Conservation (phyloP, 768 basidiomycete genomes). For the Psilocybe cyanescens region DNA sequence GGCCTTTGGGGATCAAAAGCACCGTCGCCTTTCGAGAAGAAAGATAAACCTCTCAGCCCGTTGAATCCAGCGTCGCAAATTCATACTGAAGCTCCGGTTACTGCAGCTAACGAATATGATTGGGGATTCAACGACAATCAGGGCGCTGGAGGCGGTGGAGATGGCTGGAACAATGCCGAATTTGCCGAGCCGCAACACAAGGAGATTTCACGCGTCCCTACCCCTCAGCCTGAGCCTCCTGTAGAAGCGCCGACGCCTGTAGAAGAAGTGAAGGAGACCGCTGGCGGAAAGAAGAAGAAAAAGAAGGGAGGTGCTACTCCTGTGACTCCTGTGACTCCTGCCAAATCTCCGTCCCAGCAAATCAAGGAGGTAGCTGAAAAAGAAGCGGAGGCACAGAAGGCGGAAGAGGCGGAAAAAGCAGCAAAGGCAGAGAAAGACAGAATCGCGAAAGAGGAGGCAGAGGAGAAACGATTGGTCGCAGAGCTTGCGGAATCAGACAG, state of each 20-base stretch:
- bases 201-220: conserved; percentile 3
- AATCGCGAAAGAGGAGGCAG: conserved; percentile 9
- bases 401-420: conserved; percentile 7
- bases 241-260: conserved; percentile 13
- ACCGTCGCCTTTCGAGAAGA: conserved; percentile 27
- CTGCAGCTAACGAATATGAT: conserved; percentile 9
- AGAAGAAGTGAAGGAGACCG: conserved; percentile 20
- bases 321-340: conserved; percentile 5
- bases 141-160: conserved; percentile 14
- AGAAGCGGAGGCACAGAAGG: conserved; percentile 14
- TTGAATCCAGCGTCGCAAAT: conserved; percentile 36
- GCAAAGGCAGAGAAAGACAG: conserved; percentile 11
- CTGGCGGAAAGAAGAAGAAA: conserved; percentile 29
- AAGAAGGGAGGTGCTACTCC: conserved; percentile 23
- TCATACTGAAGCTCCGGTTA: conserved; percentile 11
- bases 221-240: conserved; percentile 16
- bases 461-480: conserved; percentile 8
- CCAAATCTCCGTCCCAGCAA: conserved; percentile 10
- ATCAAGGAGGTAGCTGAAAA: conserved; percentile 13
- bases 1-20: conserved; percentile 27
- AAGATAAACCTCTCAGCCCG: conserved; percentile 33
- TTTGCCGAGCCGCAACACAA: conserved; percentile 1
- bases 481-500: conserved; percentile 11
- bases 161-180: conserved; percentile 12
- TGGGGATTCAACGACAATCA: conserved; percentile 17